phyloP scores from a whole-genome alignment of 257 asterid genomes.

The Jasminum sambac region DNA sequence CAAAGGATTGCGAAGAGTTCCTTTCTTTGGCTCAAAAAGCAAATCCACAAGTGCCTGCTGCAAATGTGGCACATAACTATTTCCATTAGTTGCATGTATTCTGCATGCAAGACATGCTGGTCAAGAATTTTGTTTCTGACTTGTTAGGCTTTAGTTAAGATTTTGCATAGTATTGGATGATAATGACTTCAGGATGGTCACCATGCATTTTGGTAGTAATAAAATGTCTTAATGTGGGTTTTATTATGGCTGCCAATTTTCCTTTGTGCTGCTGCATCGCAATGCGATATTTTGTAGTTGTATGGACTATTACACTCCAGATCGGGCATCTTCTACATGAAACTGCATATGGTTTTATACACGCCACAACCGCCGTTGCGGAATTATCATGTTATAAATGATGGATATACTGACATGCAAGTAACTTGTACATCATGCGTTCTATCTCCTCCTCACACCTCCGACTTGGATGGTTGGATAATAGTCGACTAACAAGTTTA shows the following conservation, averaged over 20 bases:
- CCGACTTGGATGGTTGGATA: too few species aligned
- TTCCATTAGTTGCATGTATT: slow-evolving; percentile 14
- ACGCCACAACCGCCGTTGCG: too few species aligned
- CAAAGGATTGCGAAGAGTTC: slow-evolving; percentile 61
- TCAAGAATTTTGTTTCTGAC: slow-evolving; percentile 11
- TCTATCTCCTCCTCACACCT: too few species aligned
- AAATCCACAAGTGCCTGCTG: slow-evolving; percentile 22
- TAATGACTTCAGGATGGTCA: slow-evolving; percentile 10
- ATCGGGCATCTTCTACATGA: too few species aligned
- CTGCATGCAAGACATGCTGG: slow-evolving; percentile 21
- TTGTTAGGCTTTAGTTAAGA: slow-evolving; percentile 15
- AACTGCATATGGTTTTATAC: too few species aligned
- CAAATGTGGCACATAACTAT: slow-evolving; percentile 5
- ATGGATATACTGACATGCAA: too few species aligned
- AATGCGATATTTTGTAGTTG: background rate
- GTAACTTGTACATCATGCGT: too few species aligned
- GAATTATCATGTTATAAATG: too few species aligned
- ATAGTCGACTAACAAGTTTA: too few species aligned
- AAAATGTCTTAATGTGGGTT: slow-evolving; percentile 3
- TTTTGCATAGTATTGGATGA: slow-evolving; percentile 1
- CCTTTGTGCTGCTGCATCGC: background rate
- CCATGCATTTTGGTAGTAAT: slow-evolving; percentile 12
- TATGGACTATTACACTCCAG: too few species aligned
- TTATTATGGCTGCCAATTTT: background rate
- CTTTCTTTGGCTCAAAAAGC: slow-evolving; percentile 36